Evolutionary conservation across 768 basidiomycete genomes (phyloP), one percentile per base, ranked within the genome.

Genomic region (Lactarius psammicola): DNA sequence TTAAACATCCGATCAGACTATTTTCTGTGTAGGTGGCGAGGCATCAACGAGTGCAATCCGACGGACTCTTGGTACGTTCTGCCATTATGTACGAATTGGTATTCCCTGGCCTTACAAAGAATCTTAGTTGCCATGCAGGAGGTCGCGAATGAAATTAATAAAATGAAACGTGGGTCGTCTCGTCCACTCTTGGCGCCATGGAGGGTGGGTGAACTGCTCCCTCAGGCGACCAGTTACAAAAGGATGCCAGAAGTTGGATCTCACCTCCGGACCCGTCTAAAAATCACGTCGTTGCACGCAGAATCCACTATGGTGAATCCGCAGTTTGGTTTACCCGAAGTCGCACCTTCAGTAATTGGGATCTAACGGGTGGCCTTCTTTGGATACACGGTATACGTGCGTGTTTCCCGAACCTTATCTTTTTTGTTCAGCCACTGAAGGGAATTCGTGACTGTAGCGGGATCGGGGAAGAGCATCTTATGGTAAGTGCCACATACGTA

Each of bases 351-450:
- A 31, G 40, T 11, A 28, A 49, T 2, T 64, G 63, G 63, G 46
- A 31, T 17, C 6, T 17, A 13, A 20, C 26, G 7, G 54, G 54
- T 17, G n/a, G n/a, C 6, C 54, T 55, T 13, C 31, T 64, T 10
- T 64, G 63, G 63, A 58, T 64, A 6, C 44, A 59, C 23, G 63
- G 63, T 15, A 64, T 51, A 36, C 56, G 63, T 64, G 44, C 9
- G 63, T 17, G 23, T 20, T 30, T 46, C 20, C 18, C 28, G 2
- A n/a, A 20, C 40, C 38, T 5, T 18, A 15, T 18, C 40, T 2
- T 6, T 6, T 17, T 5, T 42, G 2, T 36, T 10, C 36, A 36
- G 36, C 10, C 10, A 11, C 36, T 36, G 36, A 36, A 2, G 10
- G 36, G 2, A 36, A 11, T 18, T 42, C 4, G 5, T 18, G 40